These are phyloP conservation scores for Xylaria sp. DNA, from an alignment of 2,329 filamentous ascomycete genomes.

Conservation along the genomic window DNA sequence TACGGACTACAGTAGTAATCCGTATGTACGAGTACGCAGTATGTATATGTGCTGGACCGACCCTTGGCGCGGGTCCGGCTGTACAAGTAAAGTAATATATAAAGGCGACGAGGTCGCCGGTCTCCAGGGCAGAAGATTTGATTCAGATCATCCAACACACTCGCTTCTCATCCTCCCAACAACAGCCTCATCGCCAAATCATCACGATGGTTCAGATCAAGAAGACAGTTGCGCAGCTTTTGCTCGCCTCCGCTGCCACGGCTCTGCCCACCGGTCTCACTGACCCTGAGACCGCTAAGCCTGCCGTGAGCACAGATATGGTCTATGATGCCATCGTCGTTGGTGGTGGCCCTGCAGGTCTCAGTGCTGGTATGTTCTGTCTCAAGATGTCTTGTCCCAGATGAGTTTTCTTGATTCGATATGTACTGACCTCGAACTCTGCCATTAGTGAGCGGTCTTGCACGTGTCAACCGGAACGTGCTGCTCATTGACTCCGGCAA, in stretches of 20 bases:
- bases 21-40: background rate
- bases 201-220: conserved; percentile 18
- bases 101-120: background rate
- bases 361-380: conserved; percentile 14
- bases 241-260: conserved; percentile 10
- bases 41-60: background rate
- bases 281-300: background rate
- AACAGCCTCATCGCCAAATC: background rate
- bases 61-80: too few species aligned
- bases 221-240: conserved; percentile 11
- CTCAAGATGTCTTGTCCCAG: background rate
- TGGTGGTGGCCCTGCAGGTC: conserved; percentile 17
- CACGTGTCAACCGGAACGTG: conserved; percentile 50
- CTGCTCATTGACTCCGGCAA: conserved; percentile 53
- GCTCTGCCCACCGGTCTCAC: conserved; percentile 10
- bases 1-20: too few species aligned
- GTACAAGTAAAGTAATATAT: background rate
- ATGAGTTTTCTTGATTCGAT: background rate
- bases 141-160: background rate
- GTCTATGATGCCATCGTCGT: conserved; percentile 19
- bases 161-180: background rate
- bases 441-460: conserved; percentile 49
- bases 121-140: background rate
- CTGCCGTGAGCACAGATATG: background rate
- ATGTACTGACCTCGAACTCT: conserved; percentile 4